These are phyloP conservation scores for Penicillium odoratum DNA, from an alignment of 495 filamentous ascomycete genomes.

Conservation along the genomic window DNA sequence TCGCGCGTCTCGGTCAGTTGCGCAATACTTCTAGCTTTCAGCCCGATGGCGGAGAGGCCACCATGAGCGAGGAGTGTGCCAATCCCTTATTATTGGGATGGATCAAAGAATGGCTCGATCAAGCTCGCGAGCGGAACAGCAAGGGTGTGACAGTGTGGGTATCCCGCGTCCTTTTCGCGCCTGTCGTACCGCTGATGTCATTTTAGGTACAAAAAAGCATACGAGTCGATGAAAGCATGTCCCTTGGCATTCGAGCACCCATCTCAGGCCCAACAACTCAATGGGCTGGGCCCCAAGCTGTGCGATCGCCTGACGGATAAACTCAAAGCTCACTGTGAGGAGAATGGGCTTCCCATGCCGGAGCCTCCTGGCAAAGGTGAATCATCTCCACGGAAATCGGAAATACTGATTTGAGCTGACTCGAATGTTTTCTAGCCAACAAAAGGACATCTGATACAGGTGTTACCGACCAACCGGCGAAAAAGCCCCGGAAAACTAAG, in stretches of 20 bases:
- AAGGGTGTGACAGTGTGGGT: constrained; percentile 64
- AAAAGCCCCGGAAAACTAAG: constrained; percentile 64
- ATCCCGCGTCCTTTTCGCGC: constrained; percentile 2
- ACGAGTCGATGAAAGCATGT: constrained; percentile 77
- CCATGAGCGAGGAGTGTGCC: constrained; percentile 53
- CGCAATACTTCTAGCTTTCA: background rate
- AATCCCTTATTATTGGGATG: constrained; percentile 76
- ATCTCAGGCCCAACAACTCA: constrained; percentile 68
- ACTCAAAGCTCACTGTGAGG: constrained; percentile 62
- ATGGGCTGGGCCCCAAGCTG: constrained; percentile 70
- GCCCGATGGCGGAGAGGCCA: constrained; percentile 12
- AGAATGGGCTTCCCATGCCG: constrained; percentile 73
- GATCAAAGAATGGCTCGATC: constrained; percentile 80
- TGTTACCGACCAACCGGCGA: constrained; percentile 47
- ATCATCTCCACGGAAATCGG: background rate
- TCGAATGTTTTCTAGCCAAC: constrained; percentile 18
- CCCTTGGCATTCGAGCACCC: constrained; percentile 74
- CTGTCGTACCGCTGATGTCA: constrained; percentile 13
- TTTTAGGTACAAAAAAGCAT: constrained; percentile 71
- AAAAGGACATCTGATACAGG: constrained; percentile 51
- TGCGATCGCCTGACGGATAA: constrained; percentile 70
- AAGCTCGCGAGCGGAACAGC: constrained; percentile 66
- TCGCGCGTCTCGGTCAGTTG: constrained; percentile 17
- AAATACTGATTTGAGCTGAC: background rate
- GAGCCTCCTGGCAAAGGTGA: constrained; percentile 47